These are phyloP conservation scores for Flaveria linearis DNA, from an alignment of 129 eudicot species.

Conservation along the genomic window DNA sequence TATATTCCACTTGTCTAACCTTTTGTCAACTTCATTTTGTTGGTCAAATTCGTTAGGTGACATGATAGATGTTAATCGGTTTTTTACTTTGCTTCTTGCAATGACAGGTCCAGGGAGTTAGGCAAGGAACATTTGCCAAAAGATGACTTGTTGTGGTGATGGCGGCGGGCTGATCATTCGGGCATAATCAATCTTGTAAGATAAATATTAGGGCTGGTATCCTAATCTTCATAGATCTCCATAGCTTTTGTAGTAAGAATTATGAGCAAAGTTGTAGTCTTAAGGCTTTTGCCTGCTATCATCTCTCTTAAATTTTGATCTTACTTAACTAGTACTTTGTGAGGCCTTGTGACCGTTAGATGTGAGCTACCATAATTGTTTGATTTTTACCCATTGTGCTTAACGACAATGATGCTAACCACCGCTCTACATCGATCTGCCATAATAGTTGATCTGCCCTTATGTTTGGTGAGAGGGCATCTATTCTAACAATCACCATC, in stretches of 20 bases:
- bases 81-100: background rate
- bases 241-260: slow-evolving; percentile 16
- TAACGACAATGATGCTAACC: too few relatives aligned
- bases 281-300: background rate
- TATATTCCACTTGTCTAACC: background rate
- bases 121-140: background rate
- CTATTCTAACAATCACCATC: too few relatives aligned
- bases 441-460: too few relatives aligned
- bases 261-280: slow-evolving; percentile 20
- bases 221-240: slow-evolving; percentile 2
- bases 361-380: background rate
- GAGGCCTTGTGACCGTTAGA: slow-evolving; percentile 5
- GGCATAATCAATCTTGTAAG: slow-evolving; percentile 20
- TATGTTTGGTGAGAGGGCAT: too few relatives aligned
- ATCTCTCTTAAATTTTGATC: slow-evolving; percentile 25
- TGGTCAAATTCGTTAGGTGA: background rate
- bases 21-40: background rate
- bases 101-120: slow-evolving; percentile 29
- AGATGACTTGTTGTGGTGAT: background rate
- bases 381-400: background rate
- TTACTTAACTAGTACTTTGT: background rate
- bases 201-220: slow-evolving; percentile 15
- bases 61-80: background rate
- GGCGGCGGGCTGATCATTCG: background rate
- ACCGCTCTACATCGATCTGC: too few relatives aligned